Evolutionary conservation across 805 yeast genomes (phyloP).

Genomic region (Hanseniaspora clermontiae): DNA sequence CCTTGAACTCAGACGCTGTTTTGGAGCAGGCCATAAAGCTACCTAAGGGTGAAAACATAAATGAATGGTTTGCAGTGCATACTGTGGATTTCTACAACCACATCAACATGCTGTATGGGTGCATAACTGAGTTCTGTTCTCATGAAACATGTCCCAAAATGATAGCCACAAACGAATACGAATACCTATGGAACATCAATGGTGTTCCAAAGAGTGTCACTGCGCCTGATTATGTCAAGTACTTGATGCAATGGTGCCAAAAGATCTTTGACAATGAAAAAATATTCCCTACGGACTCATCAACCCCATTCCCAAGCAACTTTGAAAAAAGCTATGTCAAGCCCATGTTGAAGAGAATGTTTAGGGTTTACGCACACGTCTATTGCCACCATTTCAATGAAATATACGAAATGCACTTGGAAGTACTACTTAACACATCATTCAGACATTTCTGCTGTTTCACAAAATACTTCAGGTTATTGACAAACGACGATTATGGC

Average conservation of each 20-base stretch:
- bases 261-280: conserved; percentile 81
- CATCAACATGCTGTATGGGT: conserved; percentile 89
- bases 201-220: conserved; percentile 71
- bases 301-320: conserved; percentile 82
- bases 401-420: conserved; percentile 80
- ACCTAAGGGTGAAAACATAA: conserved; percentile 81
- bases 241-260: conserved; percentile 90
- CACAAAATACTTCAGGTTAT: conserved; percentile 67
- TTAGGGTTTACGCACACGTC: conserved; percentile 91
- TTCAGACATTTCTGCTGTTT: conserved; percentile 87
- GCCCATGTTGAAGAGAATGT: conserved; percentile 80
- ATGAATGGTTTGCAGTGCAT: conserved; percentile 95
- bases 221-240: conserved; percentile 92
- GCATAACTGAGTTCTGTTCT: conserved; percentile 92
- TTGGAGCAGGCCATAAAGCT: conserved; percentile 84
- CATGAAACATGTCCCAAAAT: conserved; percentile 89
- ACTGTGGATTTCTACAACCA: conserved; percentile 96
- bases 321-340: conserved; percentile 59
- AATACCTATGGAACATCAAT: conserved; percentile 90
- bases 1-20: conserved; percentile 84
- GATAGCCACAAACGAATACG: conserved; percentile 96
- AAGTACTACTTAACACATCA: conserved; percentile 84
- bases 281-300: conserved; percentile 78
- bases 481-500: conserved; percentile 74
- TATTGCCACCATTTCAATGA: conserved; percentile 97